Percentiles rank a stretch among this genome's conserved stretches.
phyloP scores from a whole-genome alignment of 2,329 filamentous ascomycete genomes.

The Fusarium goolgardi region DNA sequence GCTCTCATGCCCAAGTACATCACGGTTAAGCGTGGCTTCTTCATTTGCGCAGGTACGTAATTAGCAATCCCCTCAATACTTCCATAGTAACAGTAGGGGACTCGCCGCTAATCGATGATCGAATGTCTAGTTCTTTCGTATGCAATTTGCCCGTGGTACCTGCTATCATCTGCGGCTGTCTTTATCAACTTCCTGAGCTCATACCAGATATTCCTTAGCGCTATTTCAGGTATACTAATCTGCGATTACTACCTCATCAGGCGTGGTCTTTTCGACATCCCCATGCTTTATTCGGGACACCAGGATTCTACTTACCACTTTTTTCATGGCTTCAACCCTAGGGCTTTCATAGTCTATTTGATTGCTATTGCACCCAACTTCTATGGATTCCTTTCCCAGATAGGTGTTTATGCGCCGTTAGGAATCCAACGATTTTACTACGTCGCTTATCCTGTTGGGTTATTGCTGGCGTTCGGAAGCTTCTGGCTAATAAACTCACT shows the following conservation, averaged over 20 bases:
- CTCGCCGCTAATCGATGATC: rapidly evolving
- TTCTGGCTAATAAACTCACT: conserved; percentile 1
- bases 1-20: conserved; percentile 24
- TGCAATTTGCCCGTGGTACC: conserved; percentile 13
- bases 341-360: neutral
- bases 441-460: neutral
- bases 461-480: conserved; percentile 4
- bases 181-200: conserved; percentile 27
- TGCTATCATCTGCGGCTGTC: conserved; percentile 7
- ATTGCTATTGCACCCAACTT: conserved; percentile 19
- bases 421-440: conserved; percentile 12
- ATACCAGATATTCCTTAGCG: conserved; percentile 21
- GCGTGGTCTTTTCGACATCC: conserved; percentile 4
- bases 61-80: no score
- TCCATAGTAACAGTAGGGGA: no score
- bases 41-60: conserved; percentile 15
- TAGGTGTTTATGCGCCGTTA: conserved; percentile 1
- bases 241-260: conserved; percentile 19
- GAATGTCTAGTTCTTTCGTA: neutral
- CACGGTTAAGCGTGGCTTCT: conserved; percentile 16
- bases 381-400: conserved; percentile 15
- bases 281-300: conserved; percentile 4
- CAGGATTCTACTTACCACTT: conserved; percentile 8
- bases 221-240: conserved; percentile 12
- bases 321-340: conserved; percentile 6